Evolutionary conservation across 768 basidiomycete genomes (phyloP).

Genomic region (Tricholoma sp.): DNA sequence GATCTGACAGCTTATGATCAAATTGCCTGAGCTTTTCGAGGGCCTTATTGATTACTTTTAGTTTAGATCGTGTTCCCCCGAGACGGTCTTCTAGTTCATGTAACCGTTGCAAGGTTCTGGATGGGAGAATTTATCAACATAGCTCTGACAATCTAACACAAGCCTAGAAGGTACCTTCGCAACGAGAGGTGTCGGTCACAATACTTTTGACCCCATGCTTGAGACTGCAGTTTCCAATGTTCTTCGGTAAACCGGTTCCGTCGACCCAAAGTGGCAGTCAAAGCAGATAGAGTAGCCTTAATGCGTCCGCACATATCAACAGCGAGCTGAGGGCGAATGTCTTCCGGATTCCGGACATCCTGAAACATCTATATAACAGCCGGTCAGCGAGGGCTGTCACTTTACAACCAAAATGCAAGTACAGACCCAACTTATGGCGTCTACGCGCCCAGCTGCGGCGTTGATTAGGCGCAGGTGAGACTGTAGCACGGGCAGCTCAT

Average conservation of each 20-base stretch:
- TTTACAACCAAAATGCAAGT: not conserved
- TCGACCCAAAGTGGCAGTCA: slow-evolving; percentile 19
- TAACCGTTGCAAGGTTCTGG: not conserved
- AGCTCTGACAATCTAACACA: not conserved
- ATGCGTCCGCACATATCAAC: slow-evolving; percentile 25
- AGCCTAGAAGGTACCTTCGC: slow-evolving; percentile 21
- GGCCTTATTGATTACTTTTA: slow-evolving; percentile 5
- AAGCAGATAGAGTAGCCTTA: slow-evolving; percentile 19
- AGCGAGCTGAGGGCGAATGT: slow-evolving; percentile 18
- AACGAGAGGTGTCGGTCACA: slow-evolving; percentile 27
- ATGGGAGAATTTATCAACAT: not conserved
- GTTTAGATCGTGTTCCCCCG: not conserved
- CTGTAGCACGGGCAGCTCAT: not conserved
- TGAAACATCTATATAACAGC: not conserved
- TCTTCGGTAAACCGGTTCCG: slow-evolving; percentile 24
- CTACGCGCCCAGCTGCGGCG: not conserved
- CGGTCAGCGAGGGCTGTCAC: not conserved
- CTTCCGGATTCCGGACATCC: not conserved
- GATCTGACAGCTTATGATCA: slow-evolving; percentile 32
- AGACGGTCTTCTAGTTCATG: not conserved
- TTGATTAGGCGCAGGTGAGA: not conserved
- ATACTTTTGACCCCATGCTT: slow-evolving; percentile 29
- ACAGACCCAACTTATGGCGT: not conserved
- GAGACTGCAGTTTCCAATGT: slow-evolving; percentile 27
- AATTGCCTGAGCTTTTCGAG: slow-evolving; percentile 33